Percentiles rank a stretch among this genome's conserved stretches.
Evolutionary conservation across 345 rosid genomes (phyloP).

Genomic region (Dipteronia dyeriana): DNA sequence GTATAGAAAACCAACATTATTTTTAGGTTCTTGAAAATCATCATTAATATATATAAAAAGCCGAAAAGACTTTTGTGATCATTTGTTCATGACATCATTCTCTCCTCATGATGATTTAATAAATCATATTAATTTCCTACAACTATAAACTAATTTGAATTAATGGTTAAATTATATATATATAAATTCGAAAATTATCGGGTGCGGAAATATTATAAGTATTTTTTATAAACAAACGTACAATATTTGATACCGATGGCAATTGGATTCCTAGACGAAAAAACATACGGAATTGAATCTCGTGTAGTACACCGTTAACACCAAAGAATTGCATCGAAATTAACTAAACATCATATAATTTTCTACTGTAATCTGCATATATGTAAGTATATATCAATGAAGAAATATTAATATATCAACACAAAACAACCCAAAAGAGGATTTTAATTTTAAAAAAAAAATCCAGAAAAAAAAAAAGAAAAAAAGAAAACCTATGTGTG

Average conservation of each 20-base stretch:
- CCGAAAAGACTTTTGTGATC: not conserved
- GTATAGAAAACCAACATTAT: not conserved
- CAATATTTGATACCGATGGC: too few relatives aligned
- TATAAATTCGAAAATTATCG: too few relatives aligned
- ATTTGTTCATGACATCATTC: conserved; percentile 8
- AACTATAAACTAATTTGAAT: too few relatives aligned
- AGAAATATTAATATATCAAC: not conserved
- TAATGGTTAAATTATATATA: too few relatives aligned
- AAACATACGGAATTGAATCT: too few relatives aligned
- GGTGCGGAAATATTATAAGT: too few relatives aligned
- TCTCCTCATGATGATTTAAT: conserved; percentile 5
- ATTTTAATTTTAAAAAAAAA: not conserved
- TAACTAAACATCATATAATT: not conserved
- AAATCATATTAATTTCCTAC: not conserved
- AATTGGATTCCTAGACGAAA: too few relatives aligned
- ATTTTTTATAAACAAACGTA: too few relatives aligned
- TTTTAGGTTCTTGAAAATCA: not conserved
- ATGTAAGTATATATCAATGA: not conserved
- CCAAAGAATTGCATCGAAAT: not conserved
- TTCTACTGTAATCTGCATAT: not conserved
- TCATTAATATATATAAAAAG: conserved; percentile 8
- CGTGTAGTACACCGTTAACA: too few relatives aligned
- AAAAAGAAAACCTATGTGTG: not conserved
- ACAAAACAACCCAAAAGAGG: not conserved
- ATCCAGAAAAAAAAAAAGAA: not conserved